Conservation (phyloP, 345 rosid species). For the Euclidium syriacum region DNA sequence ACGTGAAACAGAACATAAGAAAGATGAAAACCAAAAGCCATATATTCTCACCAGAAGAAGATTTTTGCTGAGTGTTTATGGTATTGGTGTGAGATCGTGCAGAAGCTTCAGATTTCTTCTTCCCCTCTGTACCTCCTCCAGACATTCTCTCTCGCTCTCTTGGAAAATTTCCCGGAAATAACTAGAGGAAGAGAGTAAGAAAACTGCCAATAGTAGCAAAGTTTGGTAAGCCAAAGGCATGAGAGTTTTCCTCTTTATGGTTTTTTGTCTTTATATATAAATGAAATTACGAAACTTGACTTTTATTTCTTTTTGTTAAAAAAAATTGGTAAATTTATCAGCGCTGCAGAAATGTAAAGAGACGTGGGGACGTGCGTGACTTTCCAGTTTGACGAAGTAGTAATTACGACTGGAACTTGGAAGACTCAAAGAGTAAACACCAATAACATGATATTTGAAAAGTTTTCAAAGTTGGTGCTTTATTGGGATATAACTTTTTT, state of each 20-base stretch:
- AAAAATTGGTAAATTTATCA: not conserved
- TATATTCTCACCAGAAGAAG: slow-evolving; percentile 10
- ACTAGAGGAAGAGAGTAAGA: not conserved
- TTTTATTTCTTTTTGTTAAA: not conserved
- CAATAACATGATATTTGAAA: too few species aligned
- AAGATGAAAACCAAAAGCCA: not conserved
- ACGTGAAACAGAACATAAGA: not conserved
- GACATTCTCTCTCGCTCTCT: not conserved
- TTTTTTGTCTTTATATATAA: not conserved
- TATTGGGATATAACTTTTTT: too few species aligned
- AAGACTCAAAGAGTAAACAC: not conserved
- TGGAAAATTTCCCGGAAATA: not conserved
- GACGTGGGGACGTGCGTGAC: slow-evolving; percentile 8
- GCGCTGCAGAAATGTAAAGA: not conserved
- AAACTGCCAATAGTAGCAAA: not conserved
- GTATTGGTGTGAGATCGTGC: slow-evolving; percentile 11
- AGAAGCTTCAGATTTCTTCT: slow-evolving; percentile 1
- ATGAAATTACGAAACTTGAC: not conserved
- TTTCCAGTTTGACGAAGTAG: not conserved
- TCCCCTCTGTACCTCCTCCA: not conserved
- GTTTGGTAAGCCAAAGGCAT: not conserved
- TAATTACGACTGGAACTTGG: not conserved
- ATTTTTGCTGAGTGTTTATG: slow-evolving; percentile 9
- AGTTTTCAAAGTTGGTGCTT: too few species aligned
- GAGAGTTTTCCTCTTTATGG: not conserved